Conservation (phyloP, 805 yeast genomes). For the Vanderwaltozyma tropicalis region DNA sequence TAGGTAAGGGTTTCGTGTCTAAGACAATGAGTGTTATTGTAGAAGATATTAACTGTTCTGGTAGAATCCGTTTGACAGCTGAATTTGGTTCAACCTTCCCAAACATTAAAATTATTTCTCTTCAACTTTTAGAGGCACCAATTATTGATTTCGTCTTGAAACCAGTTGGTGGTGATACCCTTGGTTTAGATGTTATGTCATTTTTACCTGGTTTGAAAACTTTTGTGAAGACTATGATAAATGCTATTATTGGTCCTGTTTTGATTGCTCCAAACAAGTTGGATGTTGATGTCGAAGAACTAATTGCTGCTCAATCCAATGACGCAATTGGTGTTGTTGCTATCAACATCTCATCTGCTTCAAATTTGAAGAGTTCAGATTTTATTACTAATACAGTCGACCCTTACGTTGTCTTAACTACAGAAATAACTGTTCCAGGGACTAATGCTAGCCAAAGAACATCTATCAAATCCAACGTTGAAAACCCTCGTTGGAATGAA, state of each 20-base stretch:
- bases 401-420: constrained; percentile 45
- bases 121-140: constrained; percentile 70
- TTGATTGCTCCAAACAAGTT: constrained; percentile 73
- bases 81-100: constrained; percentile 59
- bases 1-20: constrained; percentile 73
- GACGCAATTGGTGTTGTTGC: constrained; percentile 66
- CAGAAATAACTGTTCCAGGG: constrained; percentile 35
- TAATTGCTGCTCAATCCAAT: constrained; percentile 50
- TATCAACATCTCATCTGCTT: constrained; percentile 47
- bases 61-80: constrained; percentile 55
- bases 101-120: constrained; percentile 62
- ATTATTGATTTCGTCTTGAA: constrained; percentile 68
- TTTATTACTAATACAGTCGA: constrained; percentile 36
- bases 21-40: constrained; percentile 69
- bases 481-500: constrained; percentile 58
- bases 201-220: constrained; percentile 69
- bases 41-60: constrained; percentile 69
- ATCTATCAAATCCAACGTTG: constrained; percentile 44
- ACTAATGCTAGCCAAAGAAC: constrained; percentile 38
- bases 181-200: constrained; percentile 78
- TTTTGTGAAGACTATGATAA: constrained; percentile 59
- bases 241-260: constrained; percentile 65
- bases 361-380: constrained; percentile 35
- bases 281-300: constrained; percentile 64
- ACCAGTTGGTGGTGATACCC: constrained; percentile 84